These are phyloP conservation scores for Cnidoscolus chayamansa DNA, from an alignment of 441 rosid species.

Conservation along the genomic window DNA sequence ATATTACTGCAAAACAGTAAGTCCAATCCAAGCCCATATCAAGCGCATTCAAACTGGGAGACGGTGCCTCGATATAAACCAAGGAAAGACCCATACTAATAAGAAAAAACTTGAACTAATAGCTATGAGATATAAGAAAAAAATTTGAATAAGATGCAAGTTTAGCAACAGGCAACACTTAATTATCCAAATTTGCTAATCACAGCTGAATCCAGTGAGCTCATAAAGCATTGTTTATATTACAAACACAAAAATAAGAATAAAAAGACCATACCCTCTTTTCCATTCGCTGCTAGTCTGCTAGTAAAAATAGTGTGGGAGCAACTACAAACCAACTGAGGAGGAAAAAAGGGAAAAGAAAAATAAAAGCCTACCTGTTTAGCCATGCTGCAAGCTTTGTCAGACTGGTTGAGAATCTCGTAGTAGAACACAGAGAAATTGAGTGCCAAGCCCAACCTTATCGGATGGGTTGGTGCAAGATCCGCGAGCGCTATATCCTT, in stretches of 20 bases:
- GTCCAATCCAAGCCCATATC: background rate
- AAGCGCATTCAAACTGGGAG: background rate
- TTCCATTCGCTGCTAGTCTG: too few relatives aligned
- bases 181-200: background rate
- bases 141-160: background rate
- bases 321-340: background rate
- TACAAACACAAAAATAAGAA: too few relatives aligned
- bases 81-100: background rate
- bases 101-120: background rate
- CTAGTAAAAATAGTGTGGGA: too few relatives aligned
- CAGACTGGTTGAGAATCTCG: constrained; percentile 81
- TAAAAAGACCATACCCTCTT: too few relatives aligned
- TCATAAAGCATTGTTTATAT: too few relatives aligned
- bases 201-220: background rate
- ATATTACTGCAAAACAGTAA: background rate
- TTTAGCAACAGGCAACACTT: background rate
- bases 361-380: constrained; percentile 50
- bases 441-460: constrained; percentile 73
- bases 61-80: background rate
- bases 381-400: constrained; percentile 88
- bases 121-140: too few relatives aligned
- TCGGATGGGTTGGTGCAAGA: constrained; percentile 87
- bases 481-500: constrained; percentile 69
- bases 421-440: constrained; percentile 88
- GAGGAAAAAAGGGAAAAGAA: background rate